Evolutionary conservation across 352 stramenopile species (phyloP), one percentile per base, ranked within the genome.

Genomic region (Ochromonadaceae sp.): DNA sequence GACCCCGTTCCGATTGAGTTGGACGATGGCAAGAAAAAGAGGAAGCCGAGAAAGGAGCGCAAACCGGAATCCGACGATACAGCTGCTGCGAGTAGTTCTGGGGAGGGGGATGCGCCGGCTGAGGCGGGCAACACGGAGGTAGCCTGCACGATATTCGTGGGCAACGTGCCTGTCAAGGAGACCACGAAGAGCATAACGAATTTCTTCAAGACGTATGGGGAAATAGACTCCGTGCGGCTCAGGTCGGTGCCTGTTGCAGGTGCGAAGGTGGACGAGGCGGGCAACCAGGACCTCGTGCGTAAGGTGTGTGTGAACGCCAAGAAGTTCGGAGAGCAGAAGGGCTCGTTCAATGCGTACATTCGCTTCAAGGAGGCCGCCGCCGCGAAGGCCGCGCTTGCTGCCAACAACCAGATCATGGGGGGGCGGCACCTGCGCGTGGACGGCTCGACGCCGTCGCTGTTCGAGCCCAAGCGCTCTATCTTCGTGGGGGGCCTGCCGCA

Each of bases 401-500:
- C 81, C 32, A 87, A 86, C 53, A 77, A 80, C 20, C 34, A 22
- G 26, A 44, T 73, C 2, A 20, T 75, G 31, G 67, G 52, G 5
- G 67, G 66, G 26, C 66, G 72, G 30, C 72, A 78, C 44, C 41
- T 77, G 20, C 66, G 72, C 9, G 69, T 77, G 15, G 72, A 77
- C 47, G 32, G 55, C 10, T 41, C 52, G 5, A 57, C 25, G 10
- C 50, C 39, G 7, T 66, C 58, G 17, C 38, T 57, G 0, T 69
- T 68, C 28, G 82, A 93, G 70, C 77, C 84, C 0, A 76, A 76
- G 38, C 81, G 82, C 50, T 88, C 81, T 50, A 75, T 92, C 14
- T 94, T 94, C 68, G 72, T 94, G 20, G 86, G 86, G 22, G 91
- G 90, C 68, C 53, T 94, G n/a, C 76, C 84, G 20, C 88, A 91